Conservation (phyloP, 2,329 filamentous ascomycete genomes). For the Claviceps spartinae region DNA sequence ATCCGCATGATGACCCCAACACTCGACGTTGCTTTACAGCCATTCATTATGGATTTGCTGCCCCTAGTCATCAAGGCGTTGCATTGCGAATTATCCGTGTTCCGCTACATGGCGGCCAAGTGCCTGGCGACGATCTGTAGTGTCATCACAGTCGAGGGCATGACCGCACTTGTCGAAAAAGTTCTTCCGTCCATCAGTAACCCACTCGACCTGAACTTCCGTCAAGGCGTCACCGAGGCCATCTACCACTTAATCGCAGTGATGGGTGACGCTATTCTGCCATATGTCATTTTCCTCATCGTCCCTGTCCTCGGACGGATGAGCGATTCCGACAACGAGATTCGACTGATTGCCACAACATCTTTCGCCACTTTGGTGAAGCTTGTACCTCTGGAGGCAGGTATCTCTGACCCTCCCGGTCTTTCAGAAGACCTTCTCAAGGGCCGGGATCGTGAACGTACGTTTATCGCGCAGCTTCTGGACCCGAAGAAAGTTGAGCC, state of each 20-base stretch:
- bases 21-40: slow-evolving; percentile 58
- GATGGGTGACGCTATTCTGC: slow-evolving; percentile 91
- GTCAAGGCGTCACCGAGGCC: slow-evolving; percentile 87
- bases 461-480: slow-evolving; percentile 91
- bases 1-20: slow-evolving; percentile 90
- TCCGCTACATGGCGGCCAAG: slow-evolving; percentile 93
- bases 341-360: slow-evolving; percentile 86
- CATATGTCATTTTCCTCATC: slow-evolving; percentile 97
- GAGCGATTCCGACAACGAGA: slow-evolving; percentile 96
- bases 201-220: slow-evolving; percentile 70
- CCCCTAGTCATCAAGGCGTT: slow-evolving; percentile 78
- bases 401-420: slow-evolving; percentile 91
- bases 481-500: slow-evolving; percentile 94
- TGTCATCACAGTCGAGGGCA: slow-evolving; percentile 85
- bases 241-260: slow-evolving; percentile 96
- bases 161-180: slow-evolving; percentile 89
- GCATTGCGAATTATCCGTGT: slow-evolving; percentile 77
- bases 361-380: slow-evolving; percentile 96
- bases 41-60: slow-evolving; percentile 71
- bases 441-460: slow-evolving; percentile 84
- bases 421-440: slow-evolving; percentile 77
- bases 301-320: slow-evolving; percentile 93
- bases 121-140: slow-evolving; percentile 96
- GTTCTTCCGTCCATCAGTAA: slow-evolving; percentile 89
- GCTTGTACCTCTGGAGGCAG: slow-evolving; percentile 88